Percentiles rank a stretch among this genome's conserved stretches.
Evolutionary conservation across 2,329 filamentous ascomycete species (phyloP).

Genomic region (Blastomyces emzantsi): DNA sequence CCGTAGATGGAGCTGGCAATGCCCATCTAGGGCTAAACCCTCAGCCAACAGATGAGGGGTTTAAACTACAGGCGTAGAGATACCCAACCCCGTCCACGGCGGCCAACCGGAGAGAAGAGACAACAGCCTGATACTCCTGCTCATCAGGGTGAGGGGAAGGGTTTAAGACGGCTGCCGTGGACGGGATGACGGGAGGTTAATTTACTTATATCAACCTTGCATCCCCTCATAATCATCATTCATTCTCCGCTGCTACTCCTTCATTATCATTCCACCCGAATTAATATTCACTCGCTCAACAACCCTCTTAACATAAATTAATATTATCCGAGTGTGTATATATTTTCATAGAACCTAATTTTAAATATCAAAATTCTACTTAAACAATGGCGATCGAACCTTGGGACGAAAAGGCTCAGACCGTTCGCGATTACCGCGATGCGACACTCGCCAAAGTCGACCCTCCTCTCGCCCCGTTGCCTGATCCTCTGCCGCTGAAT

Average conservation of each 20-base stretch:
- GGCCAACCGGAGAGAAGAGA: neutral
- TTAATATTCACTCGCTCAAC: too few relatives aligned
- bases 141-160: neutral
- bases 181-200: neutral
- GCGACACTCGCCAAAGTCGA: constrained; percentile 19
- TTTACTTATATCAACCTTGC: too few relatives aligned
- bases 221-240: too few relatives aligned
- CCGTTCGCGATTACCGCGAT: constrained; percentile 20
- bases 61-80: too few relatives aligned
- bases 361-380: neutral
- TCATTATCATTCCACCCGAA: too few relatives aligned
- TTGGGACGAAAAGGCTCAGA: constrained; percentile 19
- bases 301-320: neutral
- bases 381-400: constrained; percentile 8
- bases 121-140: neutral
- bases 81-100: neutral
- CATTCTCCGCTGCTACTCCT: too few relatives aligned
- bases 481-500: constrained; percentile 17
- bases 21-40: neutral
- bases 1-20: neutral
- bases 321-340: neutral
- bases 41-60: neutral
- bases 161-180: neutral
- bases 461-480: constrained; percentile 16
- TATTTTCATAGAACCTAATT: too few relatives aligned